phyloP scores from a whole-genome alignment of 2,329 filamentous ascomycete genomes.

The Geosmithia flava region DNA sequence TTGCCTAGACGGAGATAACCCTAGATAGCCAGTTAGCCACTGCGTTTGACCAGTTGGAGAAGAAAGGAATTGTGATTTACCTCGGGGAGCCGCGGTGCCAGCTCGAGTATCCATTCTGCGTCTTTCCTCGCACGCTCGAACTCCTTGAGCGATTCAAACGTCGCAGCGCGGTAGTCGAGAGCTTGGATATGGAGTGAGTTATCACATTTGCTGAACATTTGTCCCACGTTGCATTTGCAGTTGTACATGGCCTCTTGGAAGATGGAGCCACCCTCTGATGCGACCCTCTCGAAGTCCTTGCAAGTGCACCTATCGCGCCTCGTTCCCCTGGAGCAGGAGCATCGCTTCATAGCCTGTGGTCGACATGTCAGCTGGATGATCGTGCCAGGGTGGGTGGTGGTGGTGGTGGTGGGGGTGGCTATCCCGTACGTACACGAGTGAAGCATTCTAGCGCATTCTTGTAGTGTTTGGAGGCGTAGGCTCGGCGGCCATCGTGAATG shows the following conservation, averaged over 20 bases:
- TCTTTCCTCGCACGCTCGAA: slow-evolving; percentile 23
- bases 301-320: slow-evolving; percentile 23
- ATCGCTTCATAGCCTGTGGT: slow-evolving; percentile 21
- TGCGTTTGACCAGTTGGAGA: background rate
- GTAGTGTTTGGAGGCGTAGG: slow-evolving; percentile 3
- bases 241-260: slow-evolving; percentile 28
- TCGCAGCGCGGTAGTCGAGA: slow-evolving; percentile 26
- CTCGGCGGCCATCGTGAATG: slow-evolving; percentile 4
- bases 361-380: background rate
- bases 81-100: slow-evolving; percentile 25
- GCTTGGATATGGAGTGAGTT: slow-evolving; percentile 23
- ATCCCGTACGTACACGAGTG: slow-evolving; percentile 3
- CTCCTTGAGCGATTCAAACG: slow-evolving; percentile 23
- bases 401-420: background rate
- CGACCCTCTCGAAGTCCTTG: slow-evolving; percentile 24
- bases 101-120: slow-evolving; percentile 28
- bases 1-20: slow-evolving; percentile 30
- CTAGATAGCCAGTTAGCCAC: slow-evolving; percentile 10
- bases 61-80: slow-evolving; percentile 11
- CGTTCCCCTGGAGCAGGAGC: slow-evolving; percentile 17
- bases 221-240: slow-evolving; percentile 22
- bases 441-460: slow-evolving; percentile 5
- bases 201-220: slow-evolving; percentile 25
- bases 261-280: slow-evolving; percentile 18
- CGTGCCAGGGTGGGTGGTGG: background rate